Conservation (phyloP, 495 filamentous ascomycete species). For the Penicillium argentinense region DNA sequence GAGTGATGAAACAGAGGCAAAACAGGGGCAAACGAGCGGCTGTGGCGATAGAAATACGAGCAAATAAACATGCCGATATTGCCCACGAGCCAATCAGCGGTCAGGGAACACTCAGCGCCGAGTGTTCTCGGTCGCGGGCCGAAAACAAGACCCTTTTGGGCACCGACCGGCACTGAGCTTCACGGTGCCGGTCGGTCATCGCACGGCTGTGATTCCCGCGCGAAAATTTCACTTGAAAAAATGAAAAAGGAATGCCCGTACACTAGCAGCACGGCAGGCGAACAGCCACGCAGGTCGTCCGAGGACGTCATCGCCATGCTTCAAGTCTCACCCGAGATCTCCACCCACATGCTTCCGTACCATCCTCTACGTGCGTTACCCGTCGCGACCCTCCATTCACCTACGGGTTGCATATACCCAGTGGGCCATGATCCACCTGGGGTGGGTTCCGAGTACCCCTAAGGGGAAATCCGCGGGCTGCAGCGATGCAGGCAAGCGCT, state of each 20-base stretch:
- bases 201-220: no score
- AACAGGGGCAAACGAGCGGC: not conserved
- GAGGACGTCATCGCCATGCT: conserved; percentile 3
- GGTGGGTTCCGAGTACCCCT: conserved; percentile 5
- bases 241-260: no score
- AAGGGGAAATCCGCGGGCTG: conserved; percentile 5
- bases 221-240: no score
- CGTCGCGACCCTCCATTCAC: not conserved
- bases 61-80: not conserved
- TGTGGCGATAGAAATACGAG: not conserved
- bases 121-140: not conserved
- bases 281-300: no score
- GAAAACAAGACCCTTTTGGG: no score
- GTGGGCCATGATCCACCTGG: conserved; percentile 11
- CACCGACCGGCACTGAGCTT: not conserved
- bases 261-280: no score
- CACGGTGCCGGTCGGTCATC: no score
- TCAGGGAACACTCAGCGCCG: not conserved
- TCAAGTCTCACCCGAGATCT: conserved; percentile 1
- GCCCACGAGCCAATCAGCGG: not conserved
- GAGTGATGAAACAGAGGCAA: not conserved
- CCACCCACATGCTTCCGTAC: conserved; percentile 3
- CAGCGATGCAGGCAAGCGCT: no score
- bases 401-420: conserved; percentile 6
- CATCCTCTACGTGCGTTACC: conserved; percentile 1